Evolutionary conservation across 306 rosid species (phyloP).

Genomic region (Cicer bijugum): DNA sequence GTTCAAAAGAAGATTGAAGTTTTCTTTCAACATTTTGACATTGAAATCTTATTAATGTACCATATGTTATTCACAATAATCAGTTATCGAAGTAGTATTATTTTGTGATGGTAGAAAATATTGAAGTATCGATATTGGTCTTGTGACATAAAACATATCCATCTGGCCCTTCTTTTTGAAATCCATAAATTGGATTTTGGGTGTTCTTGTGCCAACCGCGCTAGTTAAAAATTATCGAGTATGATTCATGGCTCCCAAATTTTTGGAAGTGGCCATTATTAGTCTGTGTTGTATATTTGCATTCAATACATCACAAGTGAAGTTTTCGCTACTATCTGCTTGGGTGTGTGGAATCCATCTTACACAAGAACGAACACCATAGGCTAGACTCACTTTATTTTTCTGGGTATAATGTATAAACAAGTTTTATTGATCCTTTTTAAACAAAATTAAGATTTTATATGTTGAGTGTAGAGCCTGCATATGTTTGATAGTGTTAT

Average conservation of each 20-base stretch:
- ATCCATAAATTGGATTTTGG: constrained; percentile 13
- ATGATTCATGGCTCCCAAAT: neutral
- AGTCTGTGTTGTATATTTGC: constrained; percentile 9
- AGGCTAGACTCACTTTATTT: neutral
- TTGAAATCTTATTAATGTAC: constrained; percentile 2
- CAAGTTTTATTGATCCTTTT: constrained; percentile 2
- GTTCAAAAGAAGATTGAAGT: neutral
- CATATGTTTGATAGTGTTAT: constrained; percentile 20
- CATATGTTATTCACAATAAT: neutral
- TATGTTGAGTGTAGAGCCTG: constrained; percentile 11
- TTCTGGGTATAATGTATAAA: neutral
- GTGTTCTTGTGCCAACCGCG: neutral
- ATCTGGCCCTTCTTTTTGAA: neutral
- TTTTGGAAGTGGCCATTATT: constrained; percentile 9
- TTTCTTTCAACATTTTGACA: constrained; percentile 11
- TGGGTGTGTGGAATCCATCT: constrained; percentile 3
- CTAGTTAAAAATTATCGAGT: neutral
- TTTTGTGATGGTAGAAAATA: constrained; percentile 16
- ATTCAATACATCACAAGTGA: neutral
- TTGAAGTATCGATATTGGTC: neutral
- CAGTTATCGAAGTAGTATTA: constrained; percentile 25
- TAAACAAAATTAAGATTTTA: constrained; percentile 24
- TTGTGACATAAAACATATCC: constrained; percentile 22
- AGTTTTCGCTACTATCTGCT: neutral
- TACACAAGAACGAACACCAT: neutral